phyloP scores from a whole-genome alignment of 2,329 filamentous ascomycete genomes.

The Grosmannia clavigera region DNA sequence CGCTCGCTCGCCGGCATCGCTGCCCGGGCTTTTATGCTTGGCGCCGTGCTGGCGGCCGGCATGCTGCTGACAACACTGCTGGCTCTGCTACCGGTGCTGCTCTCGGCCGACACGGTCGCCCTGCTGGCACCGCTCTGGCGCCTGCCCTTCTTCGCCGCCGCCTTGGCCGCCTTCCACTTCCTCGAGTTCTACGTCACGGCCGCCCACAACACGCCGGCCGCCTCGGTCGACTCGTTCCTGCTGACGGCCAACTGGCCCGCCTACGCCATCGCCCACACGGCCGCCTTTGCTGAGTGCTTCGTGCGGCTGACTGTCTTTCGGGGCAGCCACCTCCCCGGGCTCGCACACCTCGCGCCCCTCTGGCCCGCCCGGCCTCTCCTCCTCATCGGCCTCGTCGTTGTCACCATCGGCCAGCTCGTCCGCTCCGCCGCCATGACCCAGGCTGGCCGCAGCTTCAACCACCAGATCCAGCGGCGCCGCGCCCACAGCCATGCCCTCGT shows the following conservation, averaged over 20 bases:
- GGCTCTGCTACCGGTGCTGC: not conserved
- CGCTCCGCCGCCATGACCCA: slow-evolving; percentile 79
- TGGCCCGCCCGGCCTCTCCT: not conserved
- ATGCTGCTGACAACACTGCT: slow-evolving; percentile 8
- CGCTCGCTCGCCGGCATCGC: slow-evolving; percentile 50
- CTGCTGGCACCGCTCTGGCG: slow-evolving; percentile 43
- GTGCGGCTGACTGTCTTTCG: slow-evolving; percentile 47
- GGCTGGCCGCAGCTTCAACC: slow-evolving; percentile 86
- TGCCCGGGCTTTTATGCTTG: slow-evolving; percentile 41
- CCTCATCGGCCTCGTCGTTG: slow-evolving; percentile 44
- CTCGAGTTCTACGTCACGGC: slow-evolving; percentile 92
- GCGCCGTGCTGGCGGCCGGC: slow-evolving; percentile 27
- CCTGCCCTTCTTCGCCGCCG: slow-evolving; percentile 51
- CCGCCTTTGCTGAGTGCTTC: slow-evolving; percentile 62
- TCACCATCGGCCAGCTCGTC: slow-evolving; percentile 55
- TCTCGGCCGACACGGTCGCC: slow-evolving; percentile 18
- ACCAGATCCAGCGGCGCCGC: slow-evolving; percentile 62
- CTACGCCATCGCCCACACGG: slow-evolving; percentile 71
- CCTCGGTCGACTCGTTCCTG: slow-evolving; percentile 65
- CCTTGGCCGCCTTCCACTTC: slow-evolving; percentile 79
- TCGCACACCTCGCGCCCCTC: not conserved
- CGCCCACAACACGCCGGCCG: slow-evolving; percentile 63
- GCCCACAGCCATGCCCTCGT: slow-evolving; percentile 65
- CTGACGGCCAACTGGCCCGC: slow-evolving; percentile 72
- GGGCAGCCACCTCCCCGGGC: slow-evolving; percentile 2